Evolutionary conservation across 2,329 filamentous ascomycete species (phyloP).

Genomic region (Tolypocladium album): DNA sequence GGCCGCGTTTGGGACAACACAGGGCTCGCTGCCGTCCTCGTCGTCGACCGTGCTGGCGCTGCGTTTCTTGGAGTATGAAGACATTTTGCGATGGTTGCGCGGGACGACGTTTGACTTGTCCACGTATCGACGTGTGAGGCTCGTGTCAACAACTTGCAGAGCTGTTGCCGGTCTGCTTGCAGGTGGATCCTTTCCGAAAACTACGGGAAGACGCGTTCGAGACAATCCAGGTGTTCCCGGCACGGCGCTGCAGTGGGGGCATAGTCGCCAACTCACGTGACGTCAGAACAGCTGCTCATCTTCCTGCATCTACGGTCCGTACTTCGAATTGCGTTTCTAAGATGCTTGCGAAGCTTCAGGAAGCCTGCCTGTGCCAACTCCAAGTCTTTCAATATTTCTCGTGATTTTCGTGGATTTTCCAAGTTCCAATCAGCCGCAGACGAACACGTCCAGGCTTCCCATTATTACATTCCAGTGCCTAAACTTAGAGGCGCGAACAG

Average conservation of each 20-base stretch:
- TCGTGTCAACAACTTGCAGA: background rate
- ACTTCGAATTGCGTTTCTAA: background rate
- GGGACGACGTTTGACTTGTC: background rate
- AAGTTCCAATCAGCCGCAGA: background rate
- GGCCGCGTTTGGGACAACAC: constrained; percentile 22
- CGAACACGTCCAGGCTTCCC: background rate
- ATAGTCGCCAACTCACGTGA: background rate
- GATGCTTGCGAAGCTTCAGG: background rate
- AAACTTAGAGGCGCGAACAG: background rate
- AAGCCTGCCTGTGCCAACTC: background rate
- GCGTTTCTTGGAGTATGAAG: constrained; percentile 22
- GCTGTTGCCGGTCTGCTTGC: background rate
- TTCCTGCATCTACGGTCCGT: too few species aligned
- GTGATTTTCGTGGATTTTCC: background rate
- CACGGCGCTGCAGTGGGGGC: background rate
- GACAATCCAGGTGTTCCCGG: background rate
- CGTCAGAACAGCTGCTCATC: background rate
- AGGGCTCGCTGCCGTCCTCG: constrained; percentile 20
- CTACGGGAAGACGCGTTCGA: background rate
- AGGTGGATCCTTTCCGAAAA: background rate
- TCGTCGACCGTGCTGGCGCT: constrained; percentile 20
- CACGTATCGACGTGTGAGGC: background rate
- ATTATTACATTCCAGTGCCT: background rate
- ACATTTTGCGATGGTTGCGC: constrained; percentile 9
- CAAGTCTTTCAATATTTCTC: background rate